phyloP scores from a whole-genome alignment of 441 rosid species.

The Rhodomyrtus psidioides region DNA sequence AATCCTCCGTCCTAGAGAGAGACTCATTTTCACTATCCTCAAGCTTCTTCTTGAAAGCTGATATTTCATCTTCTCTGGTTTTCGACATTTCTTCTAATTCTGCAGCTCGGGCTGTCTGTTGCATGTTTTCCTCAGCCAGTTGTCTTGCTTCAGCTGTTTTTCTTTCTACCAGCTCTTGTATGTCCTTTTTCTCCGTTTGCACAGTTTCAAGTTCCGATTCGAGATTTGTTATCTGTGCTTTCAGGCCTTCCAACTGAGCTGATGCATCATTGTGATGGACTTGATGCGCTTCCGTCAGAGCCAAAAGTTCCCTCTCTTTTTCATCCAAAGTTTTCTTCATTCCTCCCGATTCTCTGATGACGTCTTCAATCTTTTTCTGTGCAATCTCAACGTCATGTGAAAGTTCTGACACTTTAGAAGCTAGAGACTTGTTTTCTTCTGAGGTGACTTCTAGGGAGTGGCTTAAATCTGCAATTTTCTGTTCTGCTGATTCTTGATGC shows the following conservation, averaged over 20 bases:
- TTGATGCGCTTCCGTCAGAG: slow-evolving; percentile 48
- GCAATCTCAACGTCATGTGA: slow-evolving; percentile 43
- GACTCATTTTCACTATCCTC: slow-evolving; percentile 51
- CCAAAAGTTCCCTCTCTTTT: slow-evolving; percentile 48
- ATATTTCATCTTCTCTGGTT: slow-evolving; percentile 39
- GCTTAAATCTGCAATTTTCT: slow-evolving; percentile 38
- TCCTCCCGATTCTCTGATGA: slow-evolving; percentile 32
- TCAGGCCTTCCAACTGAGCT: slow-evolving; percentile 36
- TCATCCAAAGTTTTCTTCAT: slow-evolving; percentile 37
- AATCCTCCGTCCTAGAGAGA: slow-evolving; percentile 38
- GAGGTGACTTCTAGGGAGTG: slow-evolving; percentile 27
- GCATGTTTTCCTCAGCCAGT: slow-evolving; percentile 38
- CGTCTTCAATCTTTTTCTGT: slow-evolving; percentile 26
- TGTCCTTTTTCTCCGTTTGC: slow-evolving; percentile 29
- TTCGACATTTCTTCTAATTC: slow-evolving; percentile 41
- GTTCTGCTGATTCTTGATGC: slow-evolving; percentile 45
- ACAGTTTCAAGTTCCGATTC: slow-evolving; percentile 50
- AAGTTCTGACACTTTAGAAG: slow-evolving; percentile 35
- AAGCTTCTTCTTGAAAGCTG: slow-evolving; percentile 34
- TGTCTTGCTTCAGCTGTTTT: slow-evolving; percentile 38
- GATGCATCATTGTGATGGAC: slow-evolving; percentile 41
- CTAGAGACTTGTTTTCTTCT: slow-evolving; percentile 54
- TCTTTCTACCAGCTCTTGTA: slow-evolving; percentile 46
- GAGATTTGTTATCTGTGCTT: slow-evolving; percentile 36
- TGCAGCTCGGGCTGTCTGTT: slow-evolving; percentile 30